Evolutionary conservation across 2,329 filamentous ascomycete genomes (phyloP).

Genomic region (Pseudogymnoascus sp.): DNA sequence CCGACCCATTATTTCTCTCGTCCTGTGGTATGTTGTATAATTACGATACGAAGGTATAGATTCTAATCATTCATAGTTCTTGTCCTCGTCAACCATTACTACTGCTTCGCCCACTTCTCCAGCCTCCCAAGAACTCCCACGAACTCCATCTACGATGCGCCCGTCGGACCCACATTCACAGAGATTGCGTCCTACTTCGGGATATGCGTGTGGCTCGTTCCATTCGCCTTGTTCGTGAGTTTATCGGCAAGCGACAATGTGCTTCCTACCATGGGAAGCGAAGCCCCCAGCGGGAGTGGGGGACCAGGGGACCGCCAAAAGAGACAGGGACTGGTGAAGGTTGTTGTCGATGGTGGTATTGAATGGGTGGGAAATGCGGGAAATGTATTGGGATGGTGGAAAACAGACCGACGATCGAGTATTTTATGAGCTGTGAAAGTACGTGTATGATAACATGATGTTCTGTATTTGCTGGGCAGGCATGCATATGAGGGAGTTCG

Average conservation of each 20-base stretch:
- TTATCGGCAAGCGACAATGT: constrained; percentile 93
- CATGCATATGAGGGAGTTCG: constrained; percentile 4
- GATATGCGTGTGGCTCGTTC: constrained; percentile 91
- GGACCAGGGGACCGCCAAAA: constrained; percentile 35
- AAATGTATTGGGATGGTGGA: constrained; percentile 25
- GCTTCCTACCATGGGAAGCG: constrained; percentile 81
- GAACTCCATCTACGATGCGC: constrained; percentile 54
- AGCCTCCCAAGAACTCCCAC: constrained; percentile 50
- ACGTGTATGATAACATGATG: constrained; percentile 6
- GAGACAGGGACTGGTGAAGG: constrained; percentile 60
- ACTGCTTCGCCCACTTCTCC: constrained; percentile 94
- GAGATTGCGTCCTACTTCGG: constrained; percentile 96
- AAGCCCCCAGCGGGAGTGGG: constrained; percentile 39
- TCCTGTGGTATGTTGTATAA: constrained; percentile 60
- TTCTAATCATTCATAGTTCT: constrained; percentile 45
- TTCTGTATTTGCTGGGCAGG: neutral
- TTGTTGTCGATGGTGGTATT: constrained; percentile 52
- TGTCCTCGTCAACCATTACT: constrained; percentile 83
- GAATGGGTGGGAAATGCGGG: constrained; percentile 39
- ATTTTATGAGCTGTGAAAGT: constrained; percentile 19
- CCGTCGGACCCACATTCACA: constrained; percentile 65
- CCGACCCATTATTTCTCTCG: constrained; percentile 75
- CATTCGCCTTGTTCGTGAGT: constrained; percentile 91
- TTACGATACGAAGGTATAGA: constrained; percentile 14
- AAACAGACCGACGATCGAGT: constrained; percentile 22